Conservation (phyloP, 192 early-diverging fungal genomes). For the Umbelopsis ramanniana region DNA sequence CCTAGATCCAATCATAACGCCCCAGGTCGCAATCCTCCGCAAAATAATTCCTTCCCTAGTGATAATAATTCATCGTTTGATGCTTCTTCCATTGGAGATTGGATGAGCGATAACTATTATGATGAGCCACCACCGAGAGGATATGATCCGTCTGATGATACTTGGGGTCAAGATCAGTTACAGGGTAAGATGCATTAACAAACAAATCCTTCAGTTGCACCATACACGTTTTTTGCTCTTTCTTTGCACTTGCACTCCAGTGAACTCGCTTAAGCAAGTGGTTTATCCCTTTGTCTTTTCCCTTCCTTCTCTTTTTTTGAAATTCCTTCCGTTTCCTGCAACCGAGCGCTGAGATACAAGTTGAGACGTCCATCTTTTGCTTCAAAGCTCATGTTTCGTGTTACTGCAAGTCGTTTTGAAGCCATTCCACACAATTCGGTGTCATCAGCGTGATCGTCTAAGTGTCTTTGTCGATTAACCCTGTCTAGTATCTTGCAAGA, state of each 20-base stretch:
- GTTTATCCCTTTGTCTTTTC: neutral
- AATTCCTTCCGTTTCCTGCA: neutral
- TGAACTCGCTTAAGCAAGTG: neutral
- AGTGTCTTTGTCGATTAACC: neutral
- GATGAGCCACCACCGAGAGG: slow-evolving; percentile 19
- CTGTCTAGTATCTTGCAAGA: neutral
- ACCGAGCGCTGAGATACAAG: neutral
- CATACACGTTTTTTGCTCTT: neutral
- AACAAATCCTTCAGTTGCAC: neutral
- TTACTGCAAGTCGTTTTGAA: neutral
- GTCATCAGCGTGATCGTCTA: neutral
- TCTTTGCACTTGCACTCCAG: neutral
- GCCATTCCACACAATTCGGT: neutral
- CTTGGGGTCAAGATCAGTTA: slow-evolving; percentile 19
- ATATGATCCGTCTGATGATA: slow-evolving; percentile 19
- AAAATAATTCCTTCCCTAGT: slow-evolving; percentile 1
- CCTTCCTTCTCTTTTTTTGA: neutral
- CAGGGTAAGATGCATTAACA: slow-evolving; percentile 2
- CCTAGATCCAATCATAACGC: neutral
- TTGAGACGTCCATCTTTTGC: slow-evolving; percentile 12
- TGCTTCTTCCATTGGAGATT: slow-evolving; percentile 20
- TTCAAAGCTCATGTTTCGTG: neutral
- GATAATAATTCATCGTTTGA: slow-evolving; percentile 18
- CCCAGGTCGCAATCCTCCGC: neutral
- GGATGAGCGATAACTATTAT: slow-evolving; percentile 24